Percentiles rank a stretch among this genome's conserved stretches.
Evolutionary conservation across 139 green algal genomes (phyloP).

Genomic region (Chlamydomonas sp.): DNA sequence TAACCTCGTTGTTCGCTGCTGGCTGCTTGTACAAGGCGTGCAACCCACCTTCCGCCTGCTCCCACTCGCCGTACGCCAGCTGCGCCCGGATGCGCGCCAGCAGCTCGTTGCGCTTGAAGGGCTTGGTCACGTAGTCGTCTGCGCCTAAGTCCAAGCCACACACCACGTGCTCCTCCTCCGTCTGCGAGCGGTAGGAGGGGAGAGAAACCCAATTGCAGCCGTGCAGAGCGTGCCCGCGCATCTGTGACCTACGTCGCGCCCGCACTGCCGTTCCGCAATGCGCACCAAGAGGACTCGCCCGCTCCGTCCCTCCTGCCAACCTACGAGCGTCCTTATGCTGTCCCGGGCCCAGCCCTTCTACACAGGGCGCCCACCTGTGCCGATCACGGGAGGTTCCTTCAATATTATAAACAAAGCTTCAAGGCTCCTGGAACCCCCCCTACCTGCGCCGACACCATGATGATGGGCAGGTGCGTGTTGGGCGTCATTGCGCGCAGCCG

Average conservation of each 20-base stretch:
- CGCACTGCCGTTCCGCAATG: too few species aligned
- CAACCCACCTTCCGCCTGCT: slow-evolving; percentile 16
- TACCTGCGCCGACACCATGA: slow-evolving; percentile 60
- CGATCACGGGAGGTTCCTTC: too few species aligned
- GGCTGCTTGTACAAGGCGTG: not conserved
- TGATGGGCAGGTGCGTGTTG: slow-evolving; percentile 46
- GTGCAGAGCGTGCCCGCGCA: too few species aligned
- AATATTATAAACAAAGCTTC: not conserved
- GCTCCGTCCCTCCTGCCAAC: too few species aligned
- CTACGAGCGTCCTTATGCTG: too few species aligned
- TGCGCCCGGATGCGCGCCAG: slow-evolving; percentile 56
- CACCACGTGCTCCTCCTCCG: slow-evolving; percentile 58
- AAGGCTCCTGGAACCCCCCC: not conserved
- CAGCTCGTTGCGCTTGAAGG: slow-evolving; percentile 59
- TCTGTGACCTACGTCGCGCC: too few species aligned
- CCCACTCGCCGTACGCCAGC: slow-evolving; percentile 41
- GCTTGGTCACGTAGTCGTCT: slow-evolving; percentile 67
- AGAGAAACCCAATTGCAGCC: not conserved
- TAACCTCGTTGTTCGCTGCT: too few species aligned
- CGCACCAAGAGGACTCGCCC: too few species aligned
- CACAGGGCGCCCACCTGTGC: too few species aligned
- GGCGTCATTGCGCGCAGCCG: slow-evolving; percentile 42
- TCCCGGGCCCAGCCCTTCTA: too few species aligned
- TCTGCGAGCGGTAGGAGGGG: not conserved
- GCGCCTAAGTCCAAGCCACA: slow-evolving; percentile 51